Conservation (phyloP, 1,284 basidiomycete species). For the Sporisorium iseilematis-ciliati region DNA sequence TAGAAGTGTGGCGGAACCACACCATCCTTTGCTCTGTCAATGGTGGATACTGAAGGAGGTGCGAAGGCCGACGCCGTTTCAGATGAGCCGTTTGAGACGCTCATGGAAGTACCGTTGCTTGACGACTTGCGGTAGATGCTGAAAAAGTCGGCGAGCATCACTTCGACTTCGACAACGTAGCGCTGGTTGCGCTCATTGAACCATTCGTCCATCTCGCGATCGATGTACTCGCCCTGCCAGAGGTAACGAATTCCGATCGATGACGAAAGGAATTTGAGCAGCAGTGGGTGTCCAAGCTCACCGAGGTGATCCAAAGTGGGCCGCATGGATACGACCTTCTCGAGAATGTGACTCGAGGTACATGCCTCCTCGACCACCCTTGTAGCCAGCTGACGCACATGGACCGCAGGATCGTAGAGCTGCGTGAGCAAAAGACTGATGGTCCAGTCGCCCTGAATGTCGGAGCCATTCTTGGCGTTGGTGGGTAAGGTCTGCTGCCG, state of each 20-base stretch:
- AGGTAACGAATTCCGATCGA: conserved; percentile 91
- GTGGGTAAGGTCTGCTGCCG: conserved; percentile 32
- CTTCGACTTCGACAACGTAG: conserved; percentile 88
- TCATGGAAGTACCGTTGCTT: not conserved
- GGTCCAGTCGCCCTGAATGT: conserved; percentile 59
- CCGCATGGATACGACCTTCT: conserved; percentile 92
- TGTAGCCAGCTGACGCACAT: conserved; percentile 90
- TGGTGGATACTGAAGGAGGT: not conserved
- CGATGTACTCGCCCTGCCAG: conserved; percentile 90
- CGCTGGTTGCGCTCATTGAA: conserved; percentile 83
- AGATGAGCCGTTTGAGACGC: conserved; percentile 7
- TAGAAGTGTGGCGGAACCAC: conserved; percentile 95
- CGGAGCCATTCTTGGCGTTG: conserved; percentile 28
- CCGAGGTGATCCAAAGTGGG: conserved; percentile 95
- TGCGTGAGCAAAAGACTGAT: conserved; percentile 84
- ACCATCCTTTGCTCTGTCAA: conserved; percentile 74
- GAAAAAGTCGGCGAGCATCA: conserved; percentile 81
- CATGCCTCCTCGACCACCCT: conserved; percentile 90
- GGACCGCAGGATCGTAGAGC: conserved; percentile 88
- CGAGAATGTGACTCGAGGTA: conserved; percentile 82
- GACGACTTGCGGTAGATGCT: conserved; percentile 73
- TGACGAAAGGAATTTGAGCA: conserved; percentile 91
- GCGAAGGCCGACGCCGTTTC: conserved; percentile 11
- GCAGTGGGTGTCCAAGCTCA: conserved; percentile 86
- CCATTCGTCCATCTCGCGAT: conserved; percentile 95